phyloP scores from a whole-genome alignment of 192 early-diverging fungal genomes.

The Coemansia sp. region DNA sequence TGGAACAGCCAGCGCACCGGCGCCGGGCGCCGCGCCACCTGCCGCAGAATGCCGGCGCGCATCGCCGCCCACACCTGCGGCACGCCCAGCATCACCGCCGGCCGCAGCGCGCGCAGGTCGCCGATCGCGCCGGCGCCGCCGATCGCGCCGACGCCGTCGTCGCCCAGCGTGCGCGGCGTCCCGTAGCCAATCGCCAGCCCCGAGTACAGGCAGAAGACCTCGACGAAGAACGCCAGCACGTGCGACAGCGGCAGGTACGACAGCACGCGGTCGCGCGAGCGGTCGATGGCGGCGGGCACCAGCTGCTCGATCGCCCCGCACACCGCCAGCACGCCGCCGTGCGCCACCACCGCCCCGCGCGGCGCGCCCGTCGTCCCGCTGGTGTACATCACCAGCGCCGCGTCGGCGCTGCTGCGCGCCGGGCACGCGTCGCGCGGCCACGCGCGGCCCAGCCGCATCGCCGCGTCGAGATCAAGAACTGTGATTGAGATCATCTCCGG shows the following conservation, averaged over 20 bases:
- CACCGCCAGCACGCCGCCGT: constrained; percentile 79
- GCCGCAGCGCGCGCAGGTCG: constrained; percentile 73
- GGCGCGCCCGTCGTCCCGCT: constrained; percentile 90
- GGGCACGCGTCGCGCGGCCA: constrained; percentile 63
- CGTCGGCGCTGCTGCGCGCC: constrained; percentile 69
- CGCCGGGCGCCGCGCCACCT: constrained; percentile 58
- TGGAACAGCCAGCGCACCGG: constrained; percentile 74
- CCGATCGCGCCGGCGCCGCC: constrained; percentile 69
- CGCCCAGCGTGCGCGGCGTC: constrained; percentile 72
- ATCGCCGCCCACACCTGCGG: constrained; percentile 89
- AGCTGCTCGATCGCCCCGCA: constrained; percentile 58
- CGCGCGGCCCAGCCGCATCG: constrained; percentile 57
- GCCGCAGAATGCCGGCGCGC: constrained; percentile 77
- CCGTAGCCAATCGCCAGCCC: constrained; percentile 72
- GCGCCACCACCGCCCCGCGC: constrained; percentile 88
- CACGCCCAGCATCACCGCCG: constrained; percentile 82
- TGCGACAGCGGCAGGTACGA: constrained; percentile 91
- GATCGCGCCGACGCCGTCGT: constrained; percentile 73
- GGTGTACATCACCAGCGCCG: constrained; percentile 91
- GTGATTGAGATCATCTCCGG: too few relatives aligned
- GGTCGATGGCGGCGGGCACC: constrained; percentile 43
- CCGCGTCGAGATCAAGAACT: neutral
- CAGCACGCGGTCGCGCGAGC: constrained; percentile 64
- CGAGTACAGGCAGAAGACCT: constrained; percentile 69
- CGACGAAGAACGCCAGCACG: constrained; percentile 86